Evolutionary conservation across 202 grass and related monocot species (phyloP).

Genomic region (Eragrostis tef): DNA sequence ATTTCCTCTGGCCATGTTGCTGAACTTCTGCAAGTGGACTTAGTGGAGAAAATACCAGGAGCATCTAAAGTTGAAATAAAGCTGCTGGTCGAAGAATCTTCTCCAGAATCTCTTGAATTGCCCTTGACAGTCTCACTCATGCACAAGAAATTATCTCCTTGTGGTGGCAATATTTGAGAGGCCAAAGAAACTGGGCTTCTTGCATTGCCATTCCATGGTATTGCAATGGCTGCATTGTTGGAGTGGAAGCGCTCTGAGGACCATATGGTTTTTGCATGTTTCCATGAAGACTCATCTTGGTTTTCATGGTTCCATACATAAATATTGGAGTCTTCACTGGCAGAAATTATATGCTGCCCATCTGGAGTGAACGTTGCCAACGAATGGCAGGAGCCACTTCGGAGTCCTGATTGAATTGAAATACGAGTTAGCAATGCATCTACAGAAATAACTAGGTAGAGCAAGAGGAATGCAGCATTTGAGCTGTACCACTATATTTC

Average conservation of each 20-base stretch:
- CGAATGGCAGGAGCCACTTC: constrained; percentile 63
- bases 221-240: constrained; percentile 71
- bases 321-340: constrained; percentile 80
- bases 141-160: constrained; percentile 42
- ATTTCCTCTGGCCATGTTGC: constrained; percentile 99
- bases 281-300: constrained; percentile 50
- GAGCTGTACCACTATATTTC: constrained; percentile 81
- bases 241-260: constrained; percentile 86
- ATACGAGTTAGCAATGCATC: constrained; percentile 31
- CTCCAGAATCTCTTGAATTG: constrained; percentile 9
- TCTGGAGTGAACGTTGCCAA: constrained; percentile 78
- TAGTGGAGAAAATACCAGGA: constrained; percentile 66
- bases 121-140: constrained; percentile 33
- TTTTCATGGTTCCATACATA: constrained; percentile 80
- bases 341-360: constrained; percentile 78
- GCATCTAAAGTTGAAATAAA: constrained; percentile 47
- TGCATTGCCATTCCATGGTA: constrained; percentile 73
- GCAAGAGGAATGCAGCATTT: constrained; percentile 13
- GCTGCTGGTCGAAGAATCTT: constrained; percentile 43
- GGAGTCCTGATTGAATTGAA: constrained; percentile 58
- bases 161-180: constrained; percentile 41
- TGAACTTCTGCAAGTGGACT: constrained; percentile 58
- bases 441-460: not conserved
- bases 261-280: constrained; percentile 68
- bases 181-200: constrained; percentile 38